Conservation (phyloP, 2,329 filamentous ascomycete genomes). For the Fusarium domesticum region DNA sequence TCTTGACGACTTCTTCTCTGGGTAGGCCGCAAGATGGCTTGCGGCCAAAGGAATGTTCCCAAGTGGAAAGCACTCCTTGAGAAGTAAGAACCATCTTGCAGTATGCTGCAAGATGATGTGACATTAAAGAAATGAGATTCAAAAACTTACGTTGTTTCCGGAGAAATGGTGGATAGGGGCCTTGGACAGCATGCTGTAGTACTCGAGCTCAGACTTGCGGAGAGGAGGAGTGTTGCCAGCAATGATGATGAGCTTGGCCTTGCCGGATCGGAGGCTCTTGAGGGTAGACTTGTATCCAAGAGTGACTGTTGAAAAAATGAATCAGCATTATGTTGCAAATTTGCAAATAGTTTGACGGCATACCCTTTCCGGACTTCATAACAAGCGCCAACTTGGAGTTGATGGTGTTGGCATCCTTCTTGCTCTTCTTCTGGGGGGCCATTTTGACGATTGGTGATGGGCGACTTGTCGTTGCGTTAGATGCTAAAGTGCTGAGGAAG, state of each 20-base stretch:
- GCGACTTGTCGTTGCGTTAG: slow-evolving; percentile 32
- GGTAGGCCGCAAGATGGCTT: slow-evolving; percentile 51
- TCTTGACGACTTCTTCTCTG: slow-evolving; percentile 87
- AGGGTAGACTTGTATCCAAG: slow-evolving; percentile 50
- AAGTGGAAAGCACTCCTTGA: slow-evolving; percentile 16
- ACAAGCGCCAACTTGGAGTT: slow-evolving; percentile 61
- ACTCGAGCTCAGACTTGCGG: slow-evolving; percentile 96
- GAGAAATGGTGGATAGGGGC: slow-evolving; percentile 95
- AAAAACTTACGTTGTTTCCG: slow-evolving; percentile 91
- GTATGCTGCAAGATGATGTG: slow-evolving; percentile 17
- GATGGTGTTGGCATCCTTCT: slow-evolving; percentile 77
- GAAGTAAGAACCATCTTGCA: slow-evolving; percentile 20
- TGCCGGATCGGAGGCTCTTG: slow-evolving; percentile 89
- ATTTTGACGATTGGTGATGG: slow-evolving; percentile 51
- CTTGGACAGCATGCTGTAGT: slow-evolving; percentile 91
- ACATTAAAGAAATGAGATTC: slow-evolving; percentile 20
- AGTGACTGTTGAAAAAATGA: slow-evolving; percentile 34
- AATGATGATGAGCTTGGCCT: slow-evolving; percentile 98
- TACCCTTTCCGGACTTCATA: slow-evolving; percentile 73
- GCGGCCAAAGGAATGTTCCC: slow-evolving; percentile 23
- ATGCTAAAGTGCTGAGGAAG: slow-evolving; percentile 31
- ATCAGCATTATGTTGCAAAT: slow-evolving; percentile 11
- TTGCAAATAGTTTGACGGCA: slow-evolving; percentile 27
- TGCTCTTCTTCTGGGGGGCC: slow-evolving; percentile 71
- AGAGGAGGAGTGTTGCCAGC: slow-evolving; percentile 93